These are phyloP conservation scores for Boletellus ananiceps DNA, from an alignment of 768 basidiomycete genomes.

Conservation along the genomic window DNA sequence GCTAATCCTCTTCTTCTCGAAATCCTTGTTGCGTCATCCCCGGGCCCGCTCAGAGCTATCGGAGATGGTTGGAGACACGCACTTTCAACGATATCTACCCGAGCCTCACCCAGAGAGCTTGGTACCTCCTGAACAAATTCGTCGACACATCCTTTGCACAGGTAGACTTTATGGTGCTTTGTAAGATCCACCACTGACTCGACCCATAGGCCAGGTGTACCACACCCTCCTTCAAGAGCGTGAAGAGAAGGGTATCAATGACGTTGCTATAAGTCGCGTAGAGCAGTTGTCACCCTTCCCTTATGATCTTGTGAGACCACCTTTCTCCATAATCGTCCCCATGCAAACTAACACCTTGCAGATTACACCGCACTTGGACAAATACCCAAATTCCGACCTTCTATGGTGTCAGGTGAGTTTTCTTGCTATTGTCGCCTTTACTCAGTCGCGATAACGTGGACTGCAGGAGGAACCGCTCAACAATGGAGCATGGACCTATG, in stretches of 20 bases:
- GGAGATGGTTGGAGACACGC: constrained; percentile 85
- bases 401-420: constrained; percentile 79
- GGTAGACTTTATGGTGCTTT: constrained; percentile 35
- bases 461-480: constrained; percentile 88
- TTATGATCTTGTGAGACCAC: constrained; percentile 73
- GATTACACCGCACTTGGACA: constrained; percentile 92
- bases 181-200: neutral
- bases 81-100: constrained; percentile 92
- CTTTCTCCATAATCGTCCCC: neutral
- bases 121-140: constrained; percentile 79
- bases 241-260: constrained; percentile 84
- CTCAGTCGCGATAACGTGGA: constrained; percentile 2
- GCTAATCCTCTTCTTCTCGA: constrained; percentile 96
- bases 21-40: constrained; percentile 93
- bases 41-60: constrained; percentile 78
- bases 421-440: neutral
- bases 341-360: constrained; percentile 27
- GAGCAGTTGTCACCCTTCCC: constrained; percentile 98
- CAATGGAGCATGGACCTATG: constrained; percentile 96
- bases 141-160: constrained; percentile 87
- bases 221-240: constrained; percentile 84
- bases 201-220: constrained; percentile 81
- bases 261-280: constrained; percentile 89
- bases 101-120: constrained; percentile 71
- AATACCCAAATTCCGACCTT: constrained; percentile 91